phyloP scores from a whole-genome alignment of 495 filamentous ascomycete genomes.

The Neurospora sp. region DNA sequence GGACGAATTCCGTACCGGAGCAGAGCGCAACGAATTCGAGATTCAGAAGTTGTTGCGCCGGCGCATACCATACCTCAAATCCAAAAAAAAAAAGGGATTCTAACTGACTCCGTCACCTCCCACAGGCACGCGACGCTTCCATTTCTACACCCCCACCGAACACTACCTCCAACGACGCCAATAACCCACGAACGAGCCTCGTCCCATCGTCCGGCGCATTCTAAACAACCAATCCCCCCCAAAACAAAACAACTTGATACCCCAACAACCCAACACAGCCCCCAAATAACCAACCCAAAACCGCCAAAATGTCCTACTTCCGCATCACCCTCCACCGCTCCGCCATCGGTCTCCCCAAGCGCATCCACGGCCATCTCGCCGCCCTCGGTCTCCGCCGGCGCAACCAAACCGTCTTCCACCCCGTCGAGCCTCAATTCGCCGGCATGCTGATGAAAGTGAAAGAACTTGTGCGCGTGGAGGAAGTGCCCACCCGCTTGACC shows the following conservation, averaged over 20 bases:
- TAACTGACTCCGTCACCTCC: no score
- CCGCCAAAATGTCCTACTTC: conserved; percentile 74
- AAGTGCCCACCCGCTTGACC: conserved; percentile 63
- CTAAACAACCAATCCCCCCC: background rate
- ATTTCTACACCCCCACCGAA: background rate
- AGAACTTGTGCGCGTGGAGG: conserved; percentile 79
- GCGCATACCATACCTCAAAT: background rate
- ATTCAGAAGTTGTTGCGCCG: background rate
- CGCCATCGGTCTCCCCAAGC: conserved; percentile 81
- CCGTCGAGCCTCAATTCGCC: conserved; percentile 70
- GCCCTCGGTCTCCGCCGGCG: conserved; percentile 85
- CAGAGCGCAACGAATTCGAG: background rate
- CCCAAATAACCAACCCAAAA: background rate
- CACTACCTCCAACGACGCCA: background rate
- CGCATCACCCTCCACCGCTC: conserved; percentile 89
- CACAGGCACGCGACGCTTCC: background rate
- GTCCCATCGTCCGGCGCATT: background rate
- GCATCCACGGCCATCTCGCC: conserved; percentile 71
- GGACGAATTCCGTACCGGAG: background rate
- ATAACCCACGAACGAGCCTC: background rate
- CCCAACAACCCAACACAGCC: background rate
- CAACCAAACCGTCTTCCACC: conserved; percentile 84
- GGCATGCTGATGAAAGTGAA: conserved; percentile 98
- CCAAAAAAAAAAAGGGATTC: no score
- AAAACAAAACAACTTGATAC: background rate